Percentiles rank a stretch among this genome's conserved stretches.
Evolutionary conservation across 106 monocot species (phyloP).

Genomic region (Dendrobium nobile): DNA sequence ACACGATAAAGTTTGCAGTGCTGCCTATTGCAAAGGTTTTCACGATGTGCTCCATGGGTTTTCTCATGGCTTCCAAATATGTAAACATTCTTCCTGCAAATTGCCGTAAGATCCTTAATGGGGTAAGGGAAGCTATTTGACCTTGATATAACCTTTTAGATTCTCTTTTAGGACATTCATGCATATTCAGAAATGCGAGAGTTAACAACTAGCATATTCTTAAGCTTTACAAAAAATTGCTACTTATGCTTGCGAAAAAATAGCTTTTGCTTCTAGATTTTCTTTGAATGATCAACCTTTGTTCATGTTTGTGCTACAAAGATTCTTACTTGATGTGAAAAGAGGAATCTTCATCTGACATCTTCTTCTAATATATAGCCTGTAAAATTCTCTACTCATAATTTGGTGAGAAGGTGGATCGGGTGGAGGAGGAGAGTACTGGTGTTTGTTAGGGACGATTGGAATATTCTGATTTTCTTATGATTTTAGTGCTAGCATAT

Average conservation of each 20-base stretch:
- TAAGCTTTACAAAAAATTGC: not conserved
- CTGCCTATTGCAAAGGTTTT: constrained; percentile 84
- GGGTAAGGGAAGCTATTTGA: constrained; percentile 32
- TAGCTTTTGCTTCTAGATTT: not conserved
- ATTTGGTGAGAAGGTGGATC: not conserved
- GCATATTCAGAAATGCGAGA: not conserved
- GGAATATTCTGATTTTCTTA: not conserved
- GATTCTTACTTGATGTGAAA: not conserved
- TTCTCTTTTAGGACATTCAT: not conserved
- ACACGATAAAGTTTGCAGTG: constrained; percentile 60
- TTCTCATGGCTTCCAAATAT: constrained; percentile 83
- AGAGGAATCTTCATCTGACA: not conserved
- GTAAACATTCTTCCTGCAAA: constrained; percentile 70
- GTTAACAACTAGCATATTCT: not conserved
- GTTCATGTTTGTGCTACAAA: not conserved
- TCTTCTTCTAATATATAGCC: not conserved
- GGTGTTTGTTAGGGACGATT: not conserved
- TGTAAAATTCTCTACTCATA: not conserved
- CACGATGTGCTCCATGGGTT: constrained; percentile 83
- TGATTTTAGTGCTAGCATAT: not conserved
- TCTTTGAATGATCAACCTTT: not conserved
- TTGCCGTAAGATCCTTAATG: constrained; percentile 82
- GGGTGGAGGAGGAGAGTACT: not conserved
- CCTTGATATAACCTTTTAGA: not conserved
- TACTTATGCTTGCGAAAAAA: not conserved